Evolutionary conservation across 1,284 basidiomycete genomes (phyloP).

Genomic region (Fomitopsis schrenkii): DNA sequence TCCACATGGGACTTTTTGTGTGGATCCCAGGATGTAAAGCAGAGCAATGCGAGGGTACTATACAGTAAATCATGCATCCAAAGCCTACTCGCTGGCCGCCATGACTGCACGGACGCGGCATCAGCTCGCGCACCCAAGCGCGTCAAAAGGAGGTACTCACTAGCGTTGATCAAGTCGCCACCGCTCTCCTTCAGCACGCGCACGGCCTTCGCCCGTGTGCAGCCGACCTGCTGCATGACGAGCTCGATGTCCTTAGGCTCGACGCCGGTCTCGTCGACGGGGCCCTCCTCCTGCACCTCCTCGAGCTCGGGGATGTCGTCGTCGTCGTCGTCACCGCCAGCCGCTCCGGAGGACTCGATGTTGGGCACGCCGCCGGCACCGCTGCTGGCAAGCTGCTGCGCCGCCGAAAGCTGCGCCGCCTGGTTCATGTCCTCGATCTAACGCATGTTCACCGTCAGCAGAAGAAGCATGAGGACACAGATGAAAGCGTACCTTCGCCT

Average conservation of each 20-base stretch:
- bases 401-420: conserved; percentile 78
- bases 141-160: conserved; percentile 50
- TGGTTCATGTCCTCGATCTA: conserved; percentile 91
- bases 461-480: background rate
- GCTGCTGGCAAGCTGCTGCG: conserved; percentile 75
- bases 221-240: conserved; percentile 83
- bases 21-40: background rate
- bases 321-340: conserved; percentile 60
- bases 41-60: conserved; percentile 16
- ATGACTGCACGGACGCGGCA: conserved; percentile 40
- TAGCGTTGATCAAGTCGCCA: conserved; percentile 92
- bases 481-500: conserved; percentile 74
- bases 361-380: conserved; percentile 45
- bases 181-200: conserved; percentile 84
- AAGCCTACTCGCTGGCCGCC: conserved; percentile 67
- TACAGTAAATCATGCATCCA: conserved; percentile 16
- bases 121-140: background rate
- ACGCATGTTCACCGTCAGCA: background rate
- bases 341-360: conserved; percentile 48
- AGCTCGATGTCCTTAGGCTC: conserved; percentile 95
- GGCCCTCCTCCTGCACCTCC: conserved; percentile 73
- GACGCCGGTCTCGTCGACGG: conserved; percentile 77
- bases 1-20: background rate
- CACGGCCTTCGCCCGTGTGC: conserved; percentile 86
- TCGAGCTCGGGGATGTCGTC: conserved; percentile 84